Conservation (phyloP, 768 basidiomycete genomes). For the Tylopilus subfusipes region DNA sequence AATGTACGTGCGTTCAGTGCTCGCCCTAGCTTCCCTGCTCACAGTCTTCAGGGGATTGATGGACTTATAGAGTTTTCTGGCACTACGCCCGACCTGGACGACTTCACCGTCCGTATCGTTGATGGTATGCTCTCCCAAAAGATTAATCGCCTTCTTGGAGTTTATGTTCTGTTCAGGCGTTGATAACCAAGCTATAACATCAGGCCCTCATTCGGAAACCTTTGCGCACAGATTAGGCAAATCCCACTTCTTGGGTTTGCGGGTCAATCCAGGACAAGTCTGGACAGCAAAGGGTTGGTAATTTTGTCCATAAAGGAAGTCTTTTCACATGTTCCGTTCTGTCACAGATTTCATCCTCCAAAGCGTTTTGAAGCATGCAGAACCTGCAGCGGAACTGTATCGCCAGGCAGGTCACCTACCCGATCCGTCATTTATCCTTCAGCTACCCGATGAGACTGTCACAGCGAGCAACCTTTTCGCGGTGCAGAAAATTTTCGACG, state of each 20-base stretch:
- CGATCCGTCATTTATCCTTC: constrained; percentile 77
- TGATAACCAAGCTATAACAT: constrained; percentile 49
- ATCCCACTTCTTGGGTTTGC: constrained; percentile 66
- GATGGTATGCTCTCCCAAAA: constrained; percentile 52
- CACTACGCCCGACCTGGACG: constrained; percentile 71
- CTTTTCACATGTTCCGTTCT: background rate
- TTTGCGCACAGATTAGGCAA: constrained; percentile 65
- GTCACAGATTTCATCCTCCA: constrained; percentile 58
- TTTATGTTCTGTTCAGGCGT: constrained; percentile 43
- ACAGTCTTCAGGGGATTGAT: constrained; percentile 58
- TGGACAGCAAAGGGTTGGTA: constrained; percentile 80
- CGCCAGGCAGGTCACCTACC: constrained; percentile 47
- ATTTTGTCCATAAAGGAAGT: background rate
- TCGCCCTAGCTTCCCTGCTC: constrained; percentile 1
- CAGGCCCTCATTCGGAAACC: constrained; percentile 52
- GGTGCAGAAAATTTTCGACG: constrained; percentile 83
- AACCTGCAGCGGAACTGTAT: constrained; percentile 52
- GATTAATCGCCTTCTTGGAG: background rate
- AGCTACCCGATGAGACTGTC: constrained; percentile 70
- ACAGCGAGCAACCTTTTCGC: constrained; percentile 78
- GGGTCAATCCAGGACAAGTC: constrained; percentile 57
- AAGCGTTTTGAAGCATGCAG: constrained; percentile 55
- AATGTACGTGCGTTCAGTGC: constrained; percentile 48
- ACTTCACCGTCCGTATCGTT: constrained; percentile 74
- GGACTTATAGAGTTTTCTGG: constrained; percentile 72